phyloP scores from a whole-genome alignment of 139 green algal species.

The Closterium sp. region DNA sequence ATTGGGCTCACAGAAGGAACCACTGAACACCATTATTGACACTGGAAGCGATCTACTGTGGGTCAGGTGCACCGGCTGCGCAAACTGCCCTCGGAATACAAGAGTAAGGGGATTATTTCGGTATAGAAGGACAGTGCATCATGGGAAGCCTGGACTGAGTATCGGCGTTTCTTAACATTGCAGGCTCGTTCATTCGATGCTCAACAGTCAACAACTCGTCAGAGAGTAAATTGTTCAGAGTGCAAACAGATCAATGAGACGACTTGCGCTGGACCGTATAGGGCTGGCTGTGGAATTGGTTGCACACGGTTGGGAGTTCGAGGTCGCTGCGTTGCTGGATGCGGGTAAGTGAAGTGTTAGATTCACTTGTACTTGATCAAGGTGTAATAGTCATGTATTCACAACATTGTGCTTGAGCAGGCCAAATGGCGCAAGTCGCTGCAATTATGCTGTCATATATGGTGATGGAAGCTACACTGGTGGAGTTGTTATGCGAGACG shows the following conservation, averaged over 20 bases:
- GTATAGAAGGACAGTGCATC: background rate
- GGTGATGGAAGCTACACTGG: background rate
- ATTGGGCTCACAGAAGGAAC: background rate
- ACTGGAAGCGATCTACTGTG: background rate
- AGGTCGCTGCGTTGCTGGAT: background rate
- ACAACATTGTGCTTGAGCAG: background rate
- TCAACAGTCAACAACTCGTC: background rate
- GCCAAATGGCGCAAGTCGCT: background rate
- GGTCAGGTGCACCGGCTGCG: background rate
- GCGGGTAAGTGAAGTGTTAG: background rate
- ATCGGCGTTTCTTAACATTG: background rate
- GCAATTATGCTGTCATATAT: background rate
- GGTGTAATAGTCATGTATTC: background rate
- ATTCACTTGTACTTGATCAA: background rate
- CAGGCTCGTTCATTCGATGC: background rate
- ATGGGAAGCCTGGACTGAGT: background rate
- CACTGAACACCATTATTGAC: background rate
- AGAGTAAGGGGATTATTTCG: background rate
- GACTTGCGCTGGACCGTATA: background rate
- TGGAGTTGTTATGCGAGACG: background rate
- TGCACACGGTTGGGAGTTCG: background rate
- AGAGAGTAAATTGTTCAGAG: background rate
- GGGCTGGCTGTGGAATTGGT: background rate
- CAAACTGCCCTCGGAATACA: background rate
- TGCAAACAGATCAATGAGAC: background rate